Conservation (phyloP, 164 flowering plant species). For the Berberis vulgaris region DNA sequence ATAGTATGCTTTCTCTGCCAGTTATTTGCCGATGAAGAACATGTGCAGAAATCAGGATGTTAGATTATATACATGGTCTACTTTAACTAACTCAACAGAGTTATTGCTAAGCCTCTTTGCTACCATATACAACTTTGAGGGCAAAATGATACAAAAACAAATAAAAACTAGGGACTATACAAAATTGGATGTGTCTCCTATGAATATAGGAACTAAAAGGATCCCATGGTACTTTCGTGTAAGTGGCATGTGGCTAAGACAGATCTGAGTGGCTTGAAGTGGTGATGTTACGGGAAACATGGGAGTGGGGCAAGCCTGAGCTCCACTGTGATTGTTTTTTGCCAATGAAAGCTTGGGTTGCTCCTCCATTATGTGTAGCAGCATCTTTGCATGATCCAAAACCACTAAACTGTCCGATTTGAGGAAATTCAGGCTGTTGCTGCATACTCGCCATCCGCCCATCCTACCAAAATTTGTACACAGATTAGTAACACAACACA, state of each 20-base stretch:
- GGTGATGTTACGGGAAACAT: slow-evolving; percentile 5
- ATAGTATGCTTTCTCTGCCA: too few relatives aligned
- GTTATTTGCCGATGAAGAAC: too few relatives aligned
- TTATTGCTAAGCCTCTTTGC: background rate
- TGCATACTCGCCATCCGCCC: too few relatives aligned
- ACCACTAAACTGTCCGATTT: background rate
- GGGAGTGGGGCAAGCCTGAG: slow-evolving; percentile 4
- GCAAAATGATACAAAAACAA: background rate
- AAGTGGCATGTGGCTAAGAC: slow-evolving; percentile 13
- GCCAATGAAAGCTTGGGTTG: slow-evolving; percentile 7
- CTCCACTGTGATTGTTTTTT: slow-evolving; percentile 12
- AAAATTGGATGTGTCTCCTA: background rate
- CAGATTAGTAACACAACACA: too few relatives aligned
- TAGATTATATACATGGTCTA: too few relatives aligned
- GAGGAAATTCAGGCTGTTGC: too few relatives aligned
- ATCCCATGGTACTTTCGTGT: background rate
- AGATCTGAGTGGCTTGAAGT: slow-evolving; percentile 7
- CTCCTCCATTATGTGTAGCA: slow-evolving; percentile 11
- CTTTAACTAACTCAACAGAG: too few relatives aligned
- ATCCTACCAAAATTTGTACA: too few relatives aligned
- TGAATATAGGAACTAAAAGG: background rate
- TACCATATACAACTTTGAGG: background rate
- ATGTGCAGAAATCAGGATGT: too few relatives aligned
- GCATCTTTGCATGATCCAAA: slow-evolving; percentile 12
- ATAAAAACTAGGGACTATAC: background rate